Evolutionary conservation across 352 stramenopile genomes (phyloP), one percentile per base, ranked within the genome.

Genomic region (Phytopythium mirpurense): DNA sequence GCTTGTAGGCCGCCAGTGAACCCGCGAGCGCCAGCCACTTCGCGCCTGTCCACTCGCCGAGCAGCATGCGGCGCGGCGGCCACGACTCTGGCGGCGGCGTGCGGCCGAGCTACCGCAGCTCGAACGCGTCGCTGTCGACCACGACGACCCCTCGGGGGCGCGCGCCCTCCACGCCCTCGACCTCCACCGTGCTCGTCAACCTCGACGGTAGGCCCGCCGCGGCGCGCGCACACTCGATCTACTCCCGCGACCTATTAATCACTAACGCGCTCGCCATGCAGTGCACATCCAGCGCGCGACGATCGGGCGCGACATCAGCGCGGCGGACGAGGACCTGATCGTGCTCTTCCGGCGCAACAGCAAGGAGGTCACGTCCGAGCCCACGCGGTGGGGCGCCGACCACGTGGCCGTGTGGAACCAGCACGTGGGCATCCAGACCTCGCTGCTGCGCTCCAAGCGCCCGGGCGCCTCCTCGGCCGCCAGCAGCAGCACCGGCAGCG

Each of bases 291-390:
- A 88, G 49, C 76, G 74, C 44, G 78, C 80, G 42, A 89, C 81
- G 37, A 85, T 91, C 37, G 80, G 78, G 6, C 73, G 69, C 48
- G 80, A 91, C 59, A 88, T 89, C 63, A 84, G 69, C 44, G 67
- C 80, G 16, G 63, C 59, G n/a, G 80, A 91, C 51, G 70, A 87
- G 32, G 74, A 89, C 48, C 65, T 91, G 53, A 83, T 91, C 64
- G 80, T 91, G 59, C 74, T 91, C 44, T 89, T 91, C 61, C 78
- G 80, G 16, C 80, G 80, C 59, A 91, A 91, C 60, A 82, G 67
- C 57, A 90, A 90, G 56, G 80, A 91, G 56, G 67, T 91, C 36
- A 83, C 75, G 56, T 88, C 75, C 12, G 72, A 89, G 52, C 74
- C 80, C 14, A 78, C 75, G 49, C 75, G 61, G 14, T 91, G 80